Evolutionary conservation across 371 early-diverging fungal genomes (phyloP), one percentile per base, ranked within the genome.

Genomic region (Mucor ambiguus): DNA sequence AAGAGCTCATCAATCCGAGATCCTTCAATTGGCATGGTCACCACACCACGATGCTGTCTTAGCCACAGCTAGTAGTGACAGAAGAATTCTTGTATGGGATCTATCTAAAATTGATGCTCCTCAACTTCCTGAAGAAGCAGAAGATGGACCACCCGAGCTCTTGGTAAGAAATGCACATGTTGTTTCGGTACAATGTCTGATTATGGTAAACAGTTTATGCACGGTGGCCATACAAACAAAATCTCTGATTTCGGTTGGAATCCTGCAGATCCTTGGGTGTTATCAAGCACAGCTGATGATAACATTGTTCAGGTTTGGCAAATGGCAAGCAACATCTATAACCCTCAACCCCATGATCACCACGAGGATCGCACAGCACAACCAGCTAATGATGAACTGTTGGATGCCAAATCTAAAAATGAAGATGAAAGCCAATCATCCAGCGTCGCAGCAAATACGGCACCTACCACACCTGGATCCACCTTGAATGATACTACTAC

Each of bases 241-340:
- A 95, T 99, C 44, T 91, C 95, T 29, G 99, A 99, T 77, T 90
- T 99, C 66, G 88, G 90, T 38, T 99, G 99, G 99, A 99, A 98
- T 88, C 92, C 89, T 63, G 91, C 94, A 72, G 95, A 96, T 67
- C 96, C 96, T 35, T 99, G 97, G 96, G 95, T 95, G n/a, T 84
- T 99, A 67, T 92, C 95, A 65, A 93, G 92, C 63, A 93, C 95
- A 1, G 98, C 97, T 20, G 98, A 98, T 78, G 98, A 98, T 74
- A 98, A 98, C 74, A 92, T 98, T 56, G 90, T 95, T 38, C 99
- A 99, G 86, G 93, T 98, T 0, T 99, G 99, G 99, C 95, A 97
- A 79, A 96, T 96, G 95, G 72, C 68, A 22, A 72, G 68, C 46
- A 63, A 67, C 20, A 71, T 71, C 48, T 71, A 67, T 57, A 63